These are phyloP conservation scores for Malus fusca DNA, from an alignment of 306 rosid genomes.

Conservation along the genomic window DNA sequence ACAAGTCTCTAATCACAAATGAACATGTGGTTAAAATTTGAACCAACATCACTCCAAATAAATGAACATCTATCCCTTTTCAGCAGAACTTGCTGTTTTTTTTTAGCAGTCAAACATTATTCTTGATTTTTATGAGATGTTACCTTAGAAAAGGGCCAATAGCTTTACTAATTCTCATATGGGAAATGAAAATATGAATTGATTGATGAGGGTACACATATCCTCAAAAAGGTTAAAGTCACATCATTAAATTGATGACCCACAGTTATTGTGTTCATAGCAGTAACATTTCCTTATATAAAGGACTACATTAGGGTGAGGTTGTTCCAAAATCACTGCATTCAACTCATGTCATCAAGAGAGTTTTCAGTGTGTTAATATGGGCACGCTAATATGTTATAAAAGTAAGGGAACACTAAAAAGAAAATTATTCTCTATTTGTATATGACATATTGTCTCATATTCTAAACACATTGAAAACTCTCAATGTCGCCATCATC, in stretches of 20 bases:
- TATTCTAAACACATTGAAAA: too few relatives aligned
- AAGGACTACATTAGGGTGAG: neutral
- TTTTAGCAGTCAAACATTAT: too few relatives aligned
- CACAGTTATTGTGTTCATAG: neutral
- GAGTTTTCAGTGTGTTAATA: too few relatives aligned
- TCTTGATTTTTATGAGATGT: neutral
- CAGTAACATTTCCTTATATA: neutral
- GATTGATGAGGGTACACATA: neutral
- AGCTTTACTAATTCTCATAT: neutral
- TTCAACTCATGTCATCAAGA: neutral
- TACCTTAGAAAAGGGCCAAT: neutral
- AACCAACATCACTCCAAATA: too few relatives aligned
- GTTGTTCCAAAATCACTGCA: neutral
- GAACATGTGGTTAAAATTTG: too few relatives aligned
- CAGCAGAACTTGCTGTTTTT: too few relatives aligned
- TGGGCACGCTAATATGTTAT: too few relatives aligned
- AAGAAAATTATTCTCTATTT: too few relatives aligned
- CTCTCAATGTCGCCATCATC: neutral
- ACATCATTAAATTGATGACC: neutral
- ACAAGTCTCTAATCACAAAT: too few relatives aligned
- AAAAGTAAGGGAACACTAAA: rapidly evolving
- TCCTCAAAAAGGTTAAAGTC: neutral
- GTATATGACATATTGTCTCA: too few relatives aligned
- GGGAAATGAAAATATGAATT: neutral
- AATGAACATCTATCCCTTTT: too few relatives aligned